These are phyloP conservation scores for Aspergillus funiculosus DNA, from an alignment of 495 filamentous ascomycete species.

Conservation along the genomic window DNA sequence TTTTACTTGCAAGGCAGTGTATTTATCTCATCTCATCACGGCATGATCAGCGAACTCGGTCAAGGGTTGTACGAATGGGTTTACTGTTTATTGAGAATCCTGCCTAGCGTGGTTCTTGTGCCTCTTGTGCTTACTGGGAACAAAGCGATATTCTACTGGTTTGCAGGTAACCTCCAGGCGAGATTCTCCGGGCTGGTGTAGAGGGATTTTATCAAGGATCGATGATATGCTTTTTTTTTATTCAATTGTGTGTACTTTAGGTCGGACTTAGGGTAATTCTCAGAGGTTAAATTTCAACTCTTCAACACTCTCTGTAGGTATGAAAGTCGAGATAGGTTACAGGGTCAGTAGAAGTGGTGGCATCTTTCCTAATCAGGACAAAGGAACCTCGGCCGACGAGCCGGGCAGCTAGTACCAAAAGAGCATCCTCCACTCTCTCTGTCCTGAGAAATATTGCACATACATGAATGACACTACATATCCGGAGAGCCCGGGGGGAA, in stretches of 20 bases:
- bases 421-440: too few relatives aligned
- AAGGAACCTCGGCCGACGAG: too few relatives aligned
- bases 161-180: not conserved
- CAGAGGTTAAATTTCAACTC: too few relatives aligned
- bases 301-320: too few relatives aligned
- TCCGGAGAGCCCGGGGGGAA: not conserved
- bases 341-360: too few relatives aligned
- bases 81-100: constrained; percentile 11
- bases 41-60: constrained; percentile 17
- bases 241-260: constrained; percentile 10
- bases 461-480: not conserved
- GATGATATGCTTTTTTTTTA: constrained; percentile 7
- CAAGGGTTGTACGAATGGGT: constrained; percentile 19
- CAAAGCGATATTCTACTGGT: constrained; percentile 10
- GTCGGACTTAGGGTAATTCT: not conserved
- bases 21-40: constrained; percentile 8
- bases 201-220: constrained; percentile 9
- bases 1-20: constrained; percentile 11
- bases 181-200: constrained; percentile 12
- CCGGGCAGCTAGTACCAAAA: too few relatives aligned
- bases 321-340: too few relatives aligned
- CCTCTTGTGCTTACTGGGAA: not conserved
- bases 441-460: not conserved
- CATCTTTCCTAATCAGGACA: too few relatives aligned
- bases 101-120: constrained; percentile 1